Evolutionary conservation across 495 filamentous ascomycete genomes (phyloP).

Genomic region (Penicillium silybi): DNA sequence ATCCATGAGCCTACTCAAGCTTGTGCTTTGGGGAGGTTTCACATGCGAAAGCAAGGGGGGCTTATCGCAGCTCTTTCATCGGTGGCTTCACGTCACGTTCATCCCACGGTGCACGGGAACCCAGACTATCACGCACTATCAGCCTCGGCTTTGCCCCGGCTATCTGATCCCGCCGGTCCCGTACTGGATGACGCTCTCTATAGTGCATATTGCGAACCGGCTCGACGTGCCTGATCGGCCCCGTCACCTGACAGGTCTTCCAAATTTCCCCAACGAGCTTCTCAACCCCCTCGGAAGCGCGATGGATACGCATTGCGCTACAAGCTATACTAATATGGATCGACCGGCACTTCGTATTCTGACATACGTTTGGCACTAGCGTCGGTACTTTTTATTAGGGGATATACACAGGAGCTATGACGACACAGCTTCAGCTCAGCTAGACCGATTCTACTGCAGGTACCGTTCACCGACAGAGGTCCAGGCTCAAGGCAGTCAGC

Average conservation of each 20-base stretch:
- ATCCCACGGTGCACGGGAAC: background rate
- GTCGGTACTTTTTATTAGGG: background rate
- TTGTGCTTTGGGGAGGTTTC: background rate
- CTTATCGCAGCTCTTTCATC: background rate
- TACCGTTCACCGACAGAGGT: slow-evolving; percentile 7
- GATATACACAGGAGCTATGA: background rate
- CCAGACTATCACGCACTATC: background rate
- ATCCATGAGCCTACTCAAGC: background rate
- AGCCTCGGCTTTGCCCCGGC: background rate
- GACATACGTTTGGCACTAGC: background rate
- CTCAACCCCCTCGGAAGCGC: too few species aligned
- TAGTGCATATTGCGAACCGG: background rate
- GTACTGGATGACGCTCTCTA: background rate
- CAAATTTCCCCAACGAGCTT: background rate
- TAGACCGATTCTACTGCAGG: slow-evolving; percentile 25
- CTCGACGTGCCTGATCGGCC: background rate
- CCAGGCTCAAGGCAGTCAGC: background rate
- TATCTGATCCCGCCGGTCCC: background rate
- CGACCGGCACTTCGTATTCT: background rate
- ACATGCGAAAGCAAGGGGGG: background rate
- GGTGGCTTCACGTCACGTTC: background rate
- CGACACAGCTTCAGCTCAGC: slow-evolving; percentile 5
- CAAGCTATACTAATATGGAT: background rate
- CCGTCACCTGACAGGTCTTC: background rate
- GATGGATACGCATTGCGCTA: background rate